Conservation (phyloP, 164 flowering plant species). For the Protea cynaroides region DNA sequence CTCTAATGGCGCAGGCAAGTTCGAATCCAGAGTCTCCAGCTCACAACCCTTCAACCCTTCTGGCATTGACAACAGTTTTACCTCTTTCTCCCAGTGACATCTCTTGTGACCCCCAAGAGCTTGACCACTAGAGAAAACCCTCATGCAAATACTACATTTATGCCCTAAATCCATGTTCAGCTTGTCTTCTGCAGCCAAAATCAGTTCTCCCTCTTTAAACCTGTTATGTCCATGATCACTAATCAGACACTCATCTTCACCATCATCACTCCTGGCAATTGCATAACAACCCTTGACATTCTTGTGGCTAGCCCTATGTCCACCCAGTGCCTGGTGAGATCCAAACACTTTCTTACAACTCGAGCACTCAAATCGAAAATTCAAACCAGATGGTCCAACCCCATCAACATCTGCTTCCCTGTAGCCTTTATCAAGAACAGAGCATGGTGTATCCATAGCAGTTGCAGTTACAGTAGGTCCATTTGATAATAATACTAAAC, state of each 20-base stretch:
- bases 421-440: background rate
- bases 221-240: conserved; percentile 1
- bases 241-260: conserved; percentile 1
- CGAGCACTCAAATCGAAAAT: conserved; percentile 56
- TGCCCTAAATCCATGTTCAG: conserved; percentile 32
- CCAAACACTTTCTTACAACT: conserved; percentile 84
- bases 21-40: conserved; percentile 33
- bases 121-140: conserved; percentile 76
- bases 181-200: conserved; percentile 12
- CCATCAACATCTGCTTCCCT: conserved; percentile 5
- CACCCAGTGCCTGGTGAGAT: conserved; percentile 81
- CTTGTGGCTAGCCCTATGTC: conserved; percentile 82
- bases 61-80: conserved; percentile 8
- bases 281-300: conserved; percentile 84
- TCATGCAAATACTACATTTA: conserved; percentile 53
- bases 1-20: conserved; percentile 42
- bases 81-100: conserved; percentile 73
- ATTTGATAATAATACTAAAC: conserved; percentile 52
- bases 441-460: background rate
- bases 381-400: conserved; percentile 6
- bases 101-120: conserved; percentile 89
- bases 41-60: conserved; percentile 11
- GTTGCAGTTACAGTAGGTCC: no score
- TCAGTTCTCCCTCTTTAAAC: conserved; percentile 5
- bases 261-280: conserved; percentile 29